Evolutionary conservation across 2,329 filamentous ascomycete genomes (phyloP).

Genomic region (Xylariaceae sp.): DNA sequence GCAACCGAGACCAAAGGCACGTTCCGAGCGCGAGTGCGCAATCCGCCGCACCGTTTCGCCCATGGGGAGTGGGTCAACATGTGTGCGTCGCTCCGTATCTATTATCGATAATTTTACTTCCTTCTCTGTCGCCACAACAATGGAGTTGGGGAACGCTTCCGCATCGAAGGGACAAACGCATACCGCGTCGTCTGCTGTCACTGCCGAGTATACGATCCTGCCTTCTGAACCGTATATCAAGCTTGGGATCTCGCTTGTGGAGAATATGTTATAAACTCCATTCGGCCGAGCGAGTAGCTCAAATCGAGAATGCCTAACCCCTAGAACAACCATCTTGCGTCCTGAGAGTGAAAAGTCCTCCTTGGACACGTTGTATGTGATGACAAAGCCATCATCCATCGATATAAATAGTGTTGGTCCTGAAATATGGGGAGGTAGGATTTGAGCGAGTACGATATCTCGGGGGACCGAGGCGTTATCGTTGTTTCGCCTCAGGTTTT

Average conservation of each 20-base stretch:
- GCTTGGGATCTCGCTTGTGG: constrained; percentile 89
- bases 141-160: constrained; percentile 72
- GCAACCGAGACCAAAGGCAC: constrained; percentile 82
- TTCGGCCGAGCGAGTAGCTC: constrained; percentile 68
- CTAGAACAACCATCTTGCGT: constrained; percentile 78
- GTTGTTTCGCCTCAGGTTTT: constrained; percentile 54
- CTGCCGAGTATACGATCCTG: constrained; percentile 85
- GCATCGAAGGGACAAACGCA: constrained; percentile 80
- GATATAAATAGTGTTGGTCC: constrained; percentile 80
- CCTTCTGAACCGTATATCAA: constrained; percentile 88
- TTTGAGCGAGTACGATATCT: constrained; percentile 73
- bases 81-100: constrained; percentile 80
- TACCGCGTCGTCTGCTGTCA: constrained; percentile 81
- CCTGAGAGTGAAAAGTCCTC: constrained; percentile 60
- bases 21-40: constrained; percentile 74
- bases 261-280: constrained; percentile 76
- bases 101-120: constrained; percentile 77
- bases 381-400: constrained; percentile 86
- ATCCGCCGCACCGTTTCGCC: constrained; percentile 81
- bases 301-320: constrained; percentile 79
- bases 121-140: constrained; percentile 73
- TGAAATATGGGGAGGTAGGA: constrained; percentile 57
- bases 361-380: constrained; percentile 72
- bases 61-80: constrained; percentile 76
- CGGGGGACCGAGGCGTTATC: constrained; percentile 77